Base-by-base conservation (phyloP, 495 filamentous ascomycete genomes). In the Lasiosphaeria miniovina region DNA sequence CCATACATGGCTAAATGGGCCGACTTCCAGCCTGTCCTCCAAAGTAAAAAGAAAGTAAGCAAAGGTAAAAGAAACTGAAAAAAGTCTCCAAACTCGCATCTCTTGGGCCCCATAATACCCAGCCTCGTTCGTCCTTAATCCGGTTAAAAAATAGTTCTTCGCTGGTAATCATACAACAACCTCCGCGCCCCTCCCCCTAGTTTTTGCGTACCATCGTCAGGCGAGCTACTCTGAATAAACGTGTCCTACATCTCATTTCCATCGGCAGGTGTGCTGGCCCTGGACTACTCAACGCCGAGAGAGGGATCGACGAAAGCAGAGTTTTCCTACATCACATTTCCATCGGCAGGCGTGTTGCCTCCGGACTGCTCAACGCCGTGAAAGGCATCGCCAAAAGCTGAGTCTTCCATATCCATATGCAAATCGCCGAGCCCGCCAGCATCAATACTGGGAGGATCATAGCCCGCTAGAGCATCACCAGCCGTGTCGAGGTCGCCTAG, bases 311-410 rank as follows among this genome's bases (percentile, higher is more conserved):
- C 82, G 63, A 84, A 84, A 9, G 80, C 80, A 24, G 24, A n/a
- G 15, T 46, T 1, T 11, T 5, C 43, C 32, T 52, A 11, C 56
- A 51, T 51, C 56, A 58, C 7, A 41, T 14, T 52, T 17, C 46
- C 56, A 41, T 63, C 61, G 14, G 56, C 62, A 31, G 62, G 65
- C 10, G 65, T 68, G 11, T 63, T 36, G 4, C 40, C 62, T n/a
- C 62, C 58, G 41, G 65, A 67, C 38, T 58, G 60, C 31, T 72
- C 72, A 3, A 82, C 75, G 24, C 78, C 79, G 55, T 84, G 80
- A 55, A 83, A 82, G 12, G 82, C 82, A 45, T 84, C 79, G 2
- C 81, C 82, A 64, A 84, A 84, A 9, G 80, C 80, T 14, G 75
- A 78, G 65, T 84, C 81, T 59, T 83, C 80, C 76, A 83, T 75